These are phyloP conservation scores for Sclerotinia spermophila DNA, from an alignment of 2,329 filamentous ascomycete genomes.

Conservation along the genomic window DNA sequence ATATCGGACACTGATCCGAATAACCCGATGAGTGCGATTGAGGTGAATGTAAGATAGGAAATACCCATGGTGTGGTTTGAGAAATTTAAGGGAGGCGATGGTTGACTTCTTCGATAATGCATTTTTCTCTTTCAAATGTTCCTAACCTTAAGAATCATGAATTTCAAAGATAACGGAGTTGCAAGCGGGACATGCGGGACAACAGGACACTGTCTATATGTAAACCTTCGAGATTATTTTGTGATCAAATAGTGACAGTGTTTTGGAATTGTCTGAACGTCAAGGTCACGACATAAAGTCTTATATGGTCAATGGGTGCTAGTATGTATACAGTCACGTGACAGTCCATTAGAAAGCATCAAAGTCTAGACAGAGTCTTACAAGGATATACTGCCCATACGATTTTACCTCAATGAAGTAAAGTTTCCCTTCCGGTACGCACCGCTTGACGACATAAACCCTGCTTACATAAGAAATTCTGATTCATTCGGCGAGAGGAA, in stretches of 20 bases:
- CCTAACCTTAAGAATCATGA: not conserved
- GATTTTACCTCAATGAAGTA: not conserved
- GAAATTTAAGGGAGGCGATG: not conserved
- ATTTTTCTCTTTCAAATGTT: not conserved
- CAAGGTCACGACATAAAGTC: too few species aligned
- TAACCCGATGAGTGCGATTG: not conserved
- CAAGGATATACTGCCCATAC: constrained; percentile 5
- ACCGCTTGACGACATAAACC: constrained; percentile 2
- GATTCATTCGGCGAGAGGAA: constrained; percentile 19
- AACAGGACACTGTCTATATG: not conserved
- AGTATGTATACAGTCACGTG: not conserved
- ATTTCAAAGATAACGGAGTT: not conserved
- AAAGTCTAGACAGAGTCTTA: constrained; percentile 6
- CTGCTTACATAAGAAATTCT: constrained; percentile 16
- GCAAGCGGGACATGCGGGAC: not conserved
- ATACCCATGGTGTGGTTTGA: constrained; percentile 5
- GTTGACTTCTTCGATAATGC: constrained; percentile 8
- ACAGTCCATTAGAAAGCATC: not conserved
- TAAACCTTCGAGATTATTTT: not conserved
- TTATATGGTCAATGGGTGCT: not conserved
- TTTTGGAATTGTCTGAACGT: constrained; percentile 1
- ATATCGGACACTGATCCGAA: constrained; percentile 15
- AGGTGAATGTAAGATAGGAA: not conserved
- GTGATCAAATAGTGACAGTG: not conserved
- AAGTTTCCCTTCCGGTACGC: not conserved